Percentiles rank a stretch among this genome's conserved stretches.
Evolutionary conservation across 73 alveolate genomes (phyloP).

Genomic region (Paramecium biaurelia): DNA sequence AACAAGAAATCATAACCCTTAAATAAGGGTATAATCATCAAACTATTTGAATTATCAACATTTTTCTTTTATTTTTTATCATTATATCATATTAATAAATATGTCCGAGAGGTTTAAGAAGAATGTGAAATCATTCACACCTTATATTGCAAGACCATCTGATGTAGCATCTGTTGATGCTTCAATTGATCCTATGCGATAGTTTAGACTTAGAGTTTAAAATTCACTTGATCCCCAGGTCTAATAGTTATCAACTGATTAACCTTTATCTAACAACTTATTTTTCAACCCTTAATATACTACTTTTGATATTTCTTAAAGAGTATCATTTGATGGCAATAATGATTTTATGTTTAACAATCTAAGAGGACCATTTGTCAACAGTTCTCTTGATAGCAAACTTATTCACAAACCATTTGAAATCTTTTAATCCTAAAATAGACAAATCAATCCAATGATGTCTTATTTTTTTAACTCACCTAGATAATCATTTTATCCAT

Average conservation of each 20-base stretch:
- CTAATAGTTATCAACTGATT: neutral
- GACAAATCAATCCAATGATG: neutral
- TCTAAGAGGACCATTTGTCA: neutral
- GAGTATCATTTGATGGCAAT: constrained; percentile 29
- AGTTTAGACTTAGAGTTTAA: neutral
- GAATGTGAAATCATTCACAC: constrained; percentile 30
- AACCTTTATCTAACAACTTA: neutral
- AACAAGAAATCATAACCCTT: neutral
- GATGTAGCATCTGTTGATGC: constrained; percentile 3
- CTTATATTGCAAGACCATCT: neutral
- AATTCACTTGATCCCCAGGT: neutral
- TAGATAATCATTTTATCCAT: neutral
- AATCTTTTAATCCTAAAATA: neutral
- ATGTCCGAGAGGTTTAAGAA: neutral
- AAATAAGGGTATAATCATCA: neutral
- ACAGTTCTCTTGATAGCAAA: constrained; percentile 32
- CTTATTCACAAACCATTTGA: neutral
- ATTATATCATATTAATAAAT: neutral
- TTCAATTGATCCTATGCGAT: neutral
- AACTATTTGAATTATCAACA: neutral
- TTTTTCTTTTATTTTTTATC: neutral
- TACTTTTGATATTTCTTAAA: neutral
- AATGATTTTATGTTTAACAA: neutral
- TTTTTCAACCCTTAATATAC: neutral
- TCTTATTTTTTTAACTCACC: neutral